Evolutionary conservation across 2,329 filamentous ascomycete genomes (phyloP), one percentile per base, ranked within the genome.

Genomic region (Paraconiothyrium brasiliense): DNA sequence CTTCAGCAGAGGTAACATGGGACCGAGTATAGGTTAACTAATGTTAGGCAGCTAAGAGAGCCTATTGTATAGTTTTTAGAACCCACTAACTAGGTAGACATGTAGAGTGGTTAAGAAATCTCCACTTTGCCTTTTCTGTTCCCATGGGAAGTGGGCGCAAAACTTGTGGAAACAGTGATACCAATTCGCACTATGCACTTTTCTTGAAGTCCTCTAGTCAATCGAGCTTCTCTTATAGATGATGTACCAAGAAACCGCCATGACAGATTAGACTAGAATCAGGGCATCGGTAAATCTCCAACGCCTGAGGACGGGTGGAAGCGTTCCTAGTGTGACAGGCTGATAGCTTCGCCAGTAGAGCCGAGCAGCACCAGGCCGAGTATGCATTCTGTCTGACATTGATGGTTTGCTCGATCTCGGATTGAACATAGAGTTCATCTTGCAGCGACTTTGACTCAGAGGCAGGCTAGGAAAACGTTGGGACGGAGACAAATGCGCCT

Each of bases 321-420:
- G 37, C 88, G 85, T 67, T 90, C 88, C n/a, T 78, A 69, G n/a
- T 81, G 81, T 22, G 84, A 83, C 52, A 90, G 79, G 74, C 89
- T 87, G 47, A 90, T 84, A 0, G 86, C 86, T 74, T 90, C 88
- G 61, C 88, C 88, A 0, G 88, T 90, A 43, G 84, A 87, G 27
- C 88, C 88, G 54, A 90, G 84, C 44, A 90, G 80, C 11, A 90
- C 86, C 30, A 90, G 80, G 24, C 88, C 88, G 34, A 81, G 81
- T 67, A 90, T 85, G 59, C 88, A 65, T 83, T 82, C 56, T 83
- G 81, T 41, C 87, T 87, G 41, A 90, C 84, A 71, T 87, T 87
- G 7, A 90, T 71, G 10, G 83, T 83, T 80, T 90, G 87, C 32
- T 82, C 79, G 27, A 82, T 80, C 70, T 90, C 88, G 0, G 87